Base-by-base conservation (phyloP, 2,329 filamentous ascomycete genomes). In the Sclerotinia subarctica region DNA sequence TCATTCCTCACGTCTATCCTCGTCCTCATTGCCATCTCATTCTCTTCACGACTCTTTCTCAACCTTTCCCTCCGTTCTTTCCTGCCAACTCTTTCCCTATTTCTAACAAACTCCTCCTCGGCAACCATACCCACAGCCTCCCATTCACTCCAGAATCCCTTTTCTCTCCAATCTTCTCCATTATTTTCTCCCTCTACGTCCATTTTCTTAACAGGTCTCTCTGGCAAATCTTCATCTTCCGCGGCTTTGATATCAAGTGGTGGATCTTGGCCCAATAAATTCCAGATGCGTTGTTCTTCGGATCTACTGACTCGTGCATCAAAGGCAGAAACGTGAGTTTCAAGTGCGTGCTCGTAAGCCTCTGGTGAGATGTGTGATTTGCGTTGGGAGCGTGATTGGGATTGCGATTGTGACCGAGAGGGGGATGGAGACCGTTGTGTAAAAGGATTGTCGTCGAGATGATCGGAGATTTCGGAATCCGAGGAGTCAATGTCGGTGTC, bases 211-310 rank as follows among this genome's bases (percentile, higher is more conserved):
- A 32, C 66, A 8, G 71, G 70, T 1, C 54, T n/a, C 21, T 68
- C 53, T 15, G 64, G 67, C 17, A 70, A 19, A 26, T 63, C 57
- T 17, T 68, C 57, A 0, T 69, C 53, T 8, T 58, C 51, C 24
- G 73, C 69, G 2, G 46, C 47, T 46, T 73, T 70, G 2, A 77
- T 38, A 11, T 74, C 69, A 51, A 73, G 69, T 1, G 76, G 77
- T 21, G 76, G 69, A 13, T 68, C 64, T 47, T 74, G 73, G 21
- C 74, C 62, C 1, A 78, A 51, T 32, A 78, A 51, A 17, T 59
- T 64, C 77, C 77, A 78, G 8, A 78, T 53, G 24, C 64, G 65
- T 19, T 67, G 54, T 63, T 78, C 77, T 62, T 75, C 77, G 11
- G 51, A 26, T 21, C 68, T 69, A 53, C 73, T 76, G 5, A 64